Percentiles rank a stretch among this genome's conserved stretches.
These are phyloP conservation scores for Calonectria hawksworthii DNA, from an alignment of 2,329 filamentous ascomycete species.

Conservation along the genomic window DNA sequence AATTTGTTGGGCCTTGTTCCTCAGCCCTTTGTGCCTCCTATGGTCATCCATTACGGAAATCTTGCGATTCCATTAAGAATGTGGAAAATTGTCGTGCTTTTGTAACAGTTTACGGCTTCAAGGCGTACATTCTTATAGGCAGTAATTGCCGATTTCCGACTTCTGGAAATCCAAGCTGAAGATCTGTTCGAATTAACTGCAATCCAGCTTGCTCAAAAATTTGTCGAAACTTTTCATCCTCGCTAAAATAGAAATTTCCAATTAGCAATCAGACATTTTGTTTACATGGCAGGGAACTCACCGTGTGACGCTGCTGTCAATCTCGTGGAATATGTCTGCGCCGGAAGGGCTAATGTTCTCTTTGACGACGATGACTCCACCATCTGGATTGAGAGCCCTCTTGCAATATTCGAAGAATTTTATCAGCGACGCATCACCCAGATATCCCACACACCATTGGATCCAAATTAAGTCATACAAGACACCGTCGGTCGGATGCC, in stretches of 20 bases:
- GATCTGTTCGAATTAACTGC: not conserved
- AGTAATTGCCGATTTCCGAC: not conserved
- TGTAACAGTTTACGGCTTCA: not conserved
- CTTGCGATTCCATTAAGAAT: not conserved
- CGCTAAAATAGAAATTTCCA: not conserved
- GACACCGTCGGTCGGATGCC: conserved; percentile 62
- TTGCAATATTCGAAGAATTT: conserved; percentile 75
- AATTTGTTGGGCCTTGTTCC: not conserved
- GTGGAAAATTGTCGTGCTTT: not conserved
- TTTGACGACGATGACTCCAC: conserved; percentile 55
- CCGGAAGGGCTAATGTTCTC: conserved; percentile 78
- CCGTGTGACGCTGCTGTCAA: conserved; percentile 84
- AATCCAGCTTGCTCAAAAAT: not conserved
- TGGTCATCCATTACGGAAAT: too few relatives aligned
- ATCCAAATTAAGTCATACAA: conserved; percentile 88
- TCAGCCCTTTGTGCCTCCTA: too few relatives aligned
- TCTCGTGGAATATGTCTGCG: conserved; percentile 79
- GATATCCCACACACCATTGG: conserved; percentile 90
- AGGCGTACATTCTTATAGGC: not conserved
- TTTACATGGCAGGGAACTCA: conserved; percentile 44
- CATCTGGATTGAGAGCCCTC: conserved; percentile 48
- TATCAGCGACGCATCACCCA: conserved; percentile 81
- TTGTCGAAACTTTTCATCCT: not conserved
- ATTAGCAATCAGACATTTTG: not conserved
- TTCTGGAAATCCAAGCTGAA: not conserved